These are phyloP conservation scores for Eucalyptus pauciflora DNA, from an alignment of 345 rosid species.

Conservation along the genomic window DNA sequence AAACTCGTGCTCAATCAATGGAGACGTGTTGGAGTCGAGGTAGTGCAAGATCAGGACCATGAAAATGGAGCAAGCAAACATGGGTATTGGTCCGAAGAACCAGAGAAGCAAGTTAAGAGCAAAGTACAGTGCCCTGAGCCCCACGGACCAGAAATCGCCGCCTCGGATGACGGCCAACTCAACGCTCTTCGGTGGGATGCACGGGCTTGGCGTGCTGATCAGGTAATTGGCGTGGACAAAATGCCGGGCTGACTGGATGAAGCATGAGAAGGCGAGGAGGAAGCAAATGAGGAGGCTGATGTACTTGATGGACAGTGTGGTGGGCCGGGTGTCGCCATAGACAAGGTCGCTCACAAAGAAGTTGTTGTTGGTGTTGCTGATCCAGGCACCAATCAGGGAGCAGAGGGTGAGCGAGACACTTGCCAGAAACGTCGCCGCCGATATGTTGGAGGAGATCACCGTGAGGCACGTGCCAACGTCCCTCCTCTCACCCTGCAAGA, in stretches of 20 bases:
- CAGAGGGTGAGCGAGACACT: conserved; percentile 54
- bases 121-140: conserved; percentile 64
- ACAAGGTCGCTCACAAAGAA: conserved; percentile 25
- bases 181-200: conserved; percentile 23
- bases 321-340: conserved; percentile 11
- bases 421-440: conserved; percentile 60
- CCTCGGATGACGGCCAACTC: conserved; percentile 43
- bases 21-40: conserved; percentile 41
- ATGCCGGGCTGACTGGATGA: conserved; percentile 54
- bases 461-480: conserved; percentile 29
- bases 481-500: not conserved
- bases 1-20: conserved; percentile 4
- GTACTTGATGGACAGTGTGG: conserved; percentile 56
- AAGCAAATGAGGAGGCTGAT: conserved; percentile 52
- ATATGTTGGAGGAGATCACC: conserved; percentile 39
- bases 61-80: conserved; percentile 44
- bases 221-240: conserved; percentile 65
- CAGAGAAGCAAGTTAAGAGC: conserved; percentile 54
- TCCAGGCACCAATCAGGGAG: conserved; percentile 84
- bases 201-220: conserved; percentile 39
- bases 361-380: conserved; percentile 30
- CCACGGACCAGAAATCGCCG: conserved; percentile 65
- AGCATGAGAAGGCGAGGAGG: conserved; percentile 58
- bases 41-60: conserved; percentile 34
- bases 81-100: conserved; percentile 87